Conservation (phyloP, 78 protist genomes). For the Dictyostelium intermedium region DNA sequence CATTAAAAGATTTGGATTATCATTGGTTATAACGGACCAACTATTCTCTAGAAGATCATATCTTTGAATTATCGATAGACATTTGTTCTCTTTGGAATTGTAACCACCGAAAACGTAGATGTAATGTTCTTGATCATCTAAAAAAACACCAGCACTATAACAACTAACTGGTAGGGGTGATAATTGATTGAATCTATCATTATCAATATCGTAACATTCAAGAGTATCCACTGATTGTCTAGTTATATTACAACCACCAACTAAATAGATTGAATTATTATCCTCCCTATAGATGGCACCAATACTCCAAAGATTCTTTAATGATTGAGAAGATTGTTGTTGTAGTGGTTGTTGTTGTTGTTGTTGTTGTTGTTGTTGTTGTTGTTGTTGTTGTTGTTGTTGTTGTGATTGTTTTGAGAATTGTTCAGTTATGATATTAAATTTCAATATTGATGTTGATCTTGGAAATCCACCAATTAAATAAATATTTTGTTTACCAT, state of each 20-base stretch:
- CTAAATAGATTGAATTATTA: conserved; percentile 12
- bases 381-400: background rate
- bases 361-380: background rate
- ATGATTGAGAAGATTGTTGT: background rate
- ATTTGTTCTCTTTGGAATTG: conserved; percentile 6
- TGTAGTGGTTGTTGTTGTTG: background rate
- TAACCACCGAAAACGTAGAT: conserved; percentile 70
- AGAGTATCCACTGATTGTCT: conserved; percentile 14
- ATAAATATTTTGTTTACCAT: conserved; percentile 42
- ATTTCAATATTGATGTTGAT: background rate
- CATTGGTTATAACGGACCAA: conserved; percentile 5
- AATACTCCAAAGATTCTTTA: background rate
- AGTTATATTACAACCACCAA: conserved; percentile 71
- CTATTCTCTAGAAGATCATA: conserved; percentile 16
- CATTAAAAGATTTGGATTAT: background rate
- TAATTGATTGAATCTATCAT: background rate
- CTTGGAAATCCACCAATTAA: conserved; percentile 68
- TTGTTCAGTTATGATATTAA: conserved; percentile 24
- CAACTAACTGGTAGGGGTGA: background rate
- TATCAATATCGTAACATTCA: conserved; percentile 63
- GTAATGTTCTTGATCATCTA: conserved; percentile 3
- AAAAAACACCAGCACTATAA: background rate
- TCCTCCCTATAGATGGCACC: background rate
- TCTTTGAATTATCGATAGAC: conserved; percentile 9
- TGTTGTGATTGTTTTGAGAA: background rate